phyloP scores from a whole-genome alignment of 108 stramenopile genomes.

The Parmales sp. region DNA sequence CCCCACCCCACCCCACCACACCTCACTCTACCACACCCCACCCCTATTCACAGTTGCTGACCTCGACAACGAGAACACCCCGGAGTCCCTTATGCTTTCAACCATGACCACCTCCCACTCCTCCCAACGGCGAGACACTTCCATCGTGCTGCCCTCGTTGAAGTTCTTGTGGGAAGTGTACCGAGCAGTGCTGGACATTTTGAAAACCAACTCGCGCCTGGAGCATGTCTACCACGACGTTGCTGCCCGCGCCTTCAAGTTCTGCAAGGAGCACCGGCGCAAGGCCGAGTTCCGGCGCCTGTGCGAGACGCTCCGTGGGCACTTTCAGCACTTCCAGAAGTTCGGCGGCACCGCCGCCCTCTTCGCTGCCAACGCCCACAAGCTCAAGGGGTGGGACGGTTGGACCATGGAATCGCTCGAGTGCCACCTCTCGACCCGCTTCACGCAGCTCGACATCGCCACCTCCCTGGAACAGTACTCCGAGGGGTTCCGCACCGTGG shows the following conservation, averaged over 20 bases:
- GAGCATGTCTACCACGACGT: slow-evolving; percentile 87
- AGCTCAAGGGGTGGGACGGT: slow-evolving; percentile 89
- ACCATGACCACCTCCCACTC: slow-evolving; percentile 87
- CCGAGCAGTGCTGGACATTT: slow-evolving; percentile 86
- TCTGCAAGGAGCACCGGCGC: slow-evolving; percentile 77
- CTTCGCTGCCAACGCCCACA: neutral
- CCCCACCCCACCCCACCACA: neutral
- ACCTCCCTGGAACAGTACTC: slow-evolving; percentile 86
- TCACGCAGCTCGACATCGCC: slow-evolving; percentile 88
- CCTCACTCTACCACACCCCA: neutral
- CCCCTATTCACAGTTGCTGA: slow-evolving; percentile 36
- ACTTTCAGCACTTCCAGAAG: slow-evolving; percentile 83
- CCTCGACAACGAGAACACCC: slow-evolving; percentile 66
- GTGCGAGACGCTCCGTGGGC: slow-evolving; percentile 87
- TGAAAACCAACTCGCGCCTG: slow-evolving; percentile 81
- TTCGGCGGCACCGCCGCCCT: slow-evolving; percentile 44
- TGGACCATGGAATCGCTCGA: slow-evolving; percentile 86
- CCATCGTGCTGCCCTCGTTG: slow-evolving; percentile 80
- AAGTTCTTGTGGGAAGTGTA: slow-evolving; percentile 98
- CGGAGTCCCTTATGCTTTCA: slow-evolving; percentile 77
- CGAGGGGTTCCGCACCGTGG: slow-evolving; percentile 95
- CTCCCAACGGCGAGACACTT: slow-evolving; percentile 75
- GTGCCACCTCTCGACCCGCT: slow-evolving; percentile 88
- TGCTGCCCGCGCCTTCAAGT: slow-evolving; percentile 67
- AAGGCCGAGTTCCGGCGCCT: slow-evolving; percentile 86